These are phyloP conservation scores for Fusarium verticillioides DNA, from an alignment of 2,329 filamentous ascomycete genomes.

Conservation along the genomic window DNA sequence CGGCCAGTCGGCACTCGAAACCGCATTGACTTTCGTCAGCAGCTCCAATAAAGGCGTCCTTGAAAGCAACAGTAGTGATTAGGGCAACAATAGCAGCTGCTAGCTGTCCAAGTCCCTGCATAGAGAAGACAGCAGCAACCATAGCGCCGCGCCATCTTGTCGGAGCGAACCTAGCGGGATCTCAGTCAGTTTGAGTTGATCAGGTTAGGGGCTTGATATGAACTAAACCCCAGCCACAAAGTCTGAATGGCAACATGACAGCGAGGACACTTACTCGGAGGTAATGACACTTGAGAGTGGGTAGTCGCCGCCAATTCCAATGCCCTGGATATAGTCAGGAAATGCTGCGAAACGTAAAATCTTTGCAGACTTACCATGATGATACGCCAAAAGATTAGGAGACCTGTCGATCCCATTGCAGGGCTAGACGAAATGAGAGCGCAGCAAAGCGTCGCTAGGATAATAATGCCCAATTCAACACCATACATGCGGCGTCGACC, in stretches of 20 bases:
- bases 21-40: slow-evolving; percentile 62
- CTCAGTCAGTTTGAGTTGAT: slow-evolving; percentile 28
- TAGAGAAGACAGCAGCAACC: slow-evolving; percentile 85
- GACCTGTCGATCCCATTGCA: slow-evolving; percentile 67
- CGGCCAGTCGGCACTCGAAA: slow-evolving; percentile 72
- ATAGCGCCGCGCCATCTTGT: slow-evolving; percentile 85
- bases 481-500: slow-evolving; percentile 87
- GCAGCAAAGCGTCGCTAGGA: slow-evolving; percentile 75
- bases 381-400: slow-evolving; percentile 80
- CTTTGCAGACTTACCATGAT: slow-evolving; percentile 65
- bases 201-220: not conserved
- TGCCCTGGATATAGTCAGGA: slow-evolving; percentile 57
- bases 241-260: slow-evolving; percentile 1
- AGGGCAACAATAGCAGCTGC: slow-evolving; percentile 76
- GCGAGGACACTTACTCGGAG: slow-evolving; percentile 66
- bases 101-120: slow-evolving; percentile 87
- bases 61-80: slow-evolving; percentile 74
- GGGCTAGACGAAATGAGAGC: slow-evolving; percentile 70
- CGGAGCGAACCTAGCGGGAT: slow-evolving; percentile 72
- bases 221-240: slow-evolving; percentile 27
- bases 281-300: slow-evolving; percentile 81
- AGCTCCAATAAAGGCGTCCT: slow-evolving; percentile 58
- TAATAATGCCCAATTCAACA: slow-evolving; percentile 77
- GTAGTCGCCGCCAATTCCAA: slow-evolving; percentile 86
- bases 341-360: not conserved